Conservation (phyloP, 176 grass and related monocot species). For the Zoysia japonica region DNA sequence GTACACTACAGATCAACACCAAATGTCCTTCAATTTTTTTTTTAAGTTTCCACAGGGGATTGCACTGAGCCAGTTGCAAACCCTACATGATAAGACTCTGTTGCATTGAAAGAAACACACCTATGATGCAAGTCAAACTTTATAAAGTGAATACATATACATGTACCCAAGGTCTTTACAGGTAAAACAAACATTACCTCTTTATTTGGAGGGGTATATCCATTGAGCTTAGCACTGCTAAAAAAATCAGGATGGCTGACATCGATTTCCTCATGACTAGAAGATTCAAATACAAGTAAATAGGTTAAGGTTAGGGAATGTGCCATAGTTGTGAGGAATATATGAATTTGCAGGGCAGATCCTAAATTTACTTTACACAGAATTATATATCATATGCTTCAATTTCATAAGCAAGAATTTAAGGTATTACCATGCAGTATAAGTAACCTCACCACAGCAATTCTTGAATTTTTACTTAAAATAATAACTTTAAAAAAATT, state of each 20-base stretch:
- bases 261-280: slow-evolving; percentile 86
- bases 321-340: neutral
- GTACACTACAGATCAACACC: neutral
- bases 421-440: neutral
- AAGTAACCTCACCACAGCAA: neutral
- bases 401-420: neutral
- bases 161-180: neutral
- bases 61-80: neutral
- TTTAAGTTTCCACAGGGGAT: neutral
- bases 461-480: neutral
- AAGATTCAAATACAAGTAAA: slow-evolving; percentile 47
- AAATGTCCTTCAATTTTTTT: neutral
- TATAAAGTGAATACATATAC: neutral
- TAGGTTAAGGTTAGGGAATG: neutral
- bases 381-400: slow-evolving; percentile 1
- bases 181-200: slow-evolving; percentile 55
- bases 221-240: slow-evolving; percentile 86
- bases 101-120: neutral
- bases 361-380: slow-evolving; percentile 1
- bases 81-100: neutral
- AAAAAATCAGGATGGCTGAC: slow-evolving; percentile 98
- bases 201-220: slow-evolving; percentile 83
- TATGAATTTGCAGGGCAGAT: neutral
- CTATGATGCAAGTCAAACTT: slow-evolving; percentile 4
- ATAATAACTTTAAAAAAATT: too few species aligned